Conservation (phyloP, 75 land plant genomes). For the Cupressus sempervirens region DNA sequence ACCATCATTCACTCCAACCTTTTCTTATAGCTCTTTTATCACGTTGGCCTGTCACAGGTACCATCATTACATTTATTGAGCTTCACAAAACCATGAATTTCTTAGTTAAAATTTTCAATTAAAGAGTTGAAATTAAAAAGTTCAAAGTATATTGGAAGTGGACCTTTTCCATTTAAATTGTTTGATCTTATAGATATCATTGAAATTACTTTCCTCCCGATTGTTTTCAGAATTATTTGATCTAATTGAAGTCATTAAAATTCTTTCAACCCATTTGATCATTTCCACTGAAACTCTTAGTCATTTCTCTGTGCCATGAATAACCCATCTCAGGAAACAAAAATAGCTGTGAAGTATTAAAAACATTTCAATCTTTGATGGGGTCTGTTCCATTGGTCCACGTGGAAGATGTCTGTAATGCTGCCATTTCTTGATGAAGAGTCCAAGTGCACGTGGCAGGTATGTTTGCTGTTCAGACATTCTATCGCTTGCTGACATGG, state of each 20-base stretch:
- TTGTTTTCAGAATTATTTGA: too few species aligned
- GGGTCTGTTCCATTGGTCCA: constrained; percentile 67
- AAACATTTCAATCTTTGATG: neutral
- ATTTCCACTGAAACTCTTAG: too few species aligned
- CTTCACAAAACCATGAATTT: too few species aligned
- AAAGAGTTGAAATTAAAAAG: too few species aligned
- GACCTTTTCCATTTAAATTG: too few species aligned
- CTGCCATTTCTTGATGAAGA: constrained; percentile 68
- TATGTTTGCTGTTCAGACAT: constrained; percentile 54
- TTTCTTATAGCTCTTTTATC: neutral
- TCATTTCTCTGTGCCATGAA: neutral
- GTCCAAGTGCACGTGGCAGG: constrained; percentile 45
- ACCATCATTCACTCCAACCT: neutral
- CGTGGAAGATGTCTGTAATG: constrained; percentile 70
- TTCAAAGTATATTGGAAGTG: too few species aligned
- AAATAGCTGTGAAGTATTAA: neutral
- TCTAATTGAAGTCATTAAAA: too few species aligned
- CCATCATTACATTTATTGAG: neutral
- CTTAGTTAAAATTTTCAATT: too few species aligned
- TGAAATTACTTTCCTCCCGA: too few species aligned
- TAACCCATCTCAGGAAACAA: neutral
- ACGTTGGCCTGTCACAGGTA: neutral
- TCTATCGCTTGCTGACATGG: neutral
- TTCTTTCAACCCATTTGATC: too few species aligned
- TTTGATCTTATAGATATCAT: too few species aligned